A percentile compares a stretch with the other conserved stretches of the same genome.
phyloP scores from a whole-genome alignment of 2,329 filamentous ascomycete genomes.

The Pseudogymnoascus sp. region DNA sequence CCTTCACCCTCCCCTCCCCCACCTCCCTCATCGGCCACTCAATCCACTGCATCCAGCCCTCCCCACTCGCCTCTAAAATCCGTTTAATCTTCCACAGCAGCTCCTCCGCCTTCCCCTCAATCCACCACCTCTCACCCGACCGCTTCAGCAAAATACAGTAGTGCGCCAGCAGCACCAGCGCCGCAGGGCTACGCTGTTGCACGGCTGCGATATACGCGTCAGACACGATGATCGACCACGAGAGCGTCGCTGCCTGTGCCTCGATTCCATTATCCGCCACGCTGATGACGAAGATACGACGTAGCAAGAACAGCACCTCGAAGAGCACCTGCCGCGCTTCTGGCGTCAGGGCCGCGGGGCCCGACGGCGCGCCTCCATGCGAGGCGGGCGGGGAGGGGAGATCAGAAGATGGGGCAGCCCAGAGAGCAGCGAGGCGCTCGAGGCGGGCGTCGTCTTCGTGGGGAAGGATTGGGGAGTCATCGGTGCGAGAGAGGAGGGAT shows the following conservation, averaged over 20 bases:
- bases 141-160: constrained; percentile 33
- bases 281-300: constrained; percentile 18
- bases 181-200: constrained; percentile 28
- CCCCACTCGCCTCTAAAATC: constrained; percentile 8
- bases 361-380: background rate
- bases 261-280: constrained; percentile 17
- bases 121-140: constrained; percentile 34
- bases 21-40: constrained; percentile 17
- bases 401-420: background rate
- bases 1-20: background rate
- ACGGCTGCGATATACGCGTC: constrained; percentile 28
- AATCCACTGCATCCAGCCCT: constrained; percentile 16
- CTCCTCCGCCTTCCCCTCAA: constrained; percentile 32
- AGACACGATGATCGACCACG: constrained; percentile 31
- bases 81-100: constrained; percentile 30
- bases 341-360: background rate
- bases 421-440: background rate
- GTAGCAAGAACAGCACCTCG: constrained; percentile 12
- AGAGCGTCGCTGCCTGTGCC: constrained; percentile 21
- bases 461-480: background rate
- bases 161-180: constrained; percentile 30
- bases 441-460: constrained; percentile 8
- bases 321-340: constrained; percentile 14
- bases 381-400: background rate
- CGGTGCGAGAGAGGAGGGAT: background rate